A percentile compares a stretch with the other conserved stretches of the same genome.
Evolutionary conservation across 2,329 filamentous ascomycete genomes (phyloP).

Genomic region (Elsinoe perseae): DNA sequence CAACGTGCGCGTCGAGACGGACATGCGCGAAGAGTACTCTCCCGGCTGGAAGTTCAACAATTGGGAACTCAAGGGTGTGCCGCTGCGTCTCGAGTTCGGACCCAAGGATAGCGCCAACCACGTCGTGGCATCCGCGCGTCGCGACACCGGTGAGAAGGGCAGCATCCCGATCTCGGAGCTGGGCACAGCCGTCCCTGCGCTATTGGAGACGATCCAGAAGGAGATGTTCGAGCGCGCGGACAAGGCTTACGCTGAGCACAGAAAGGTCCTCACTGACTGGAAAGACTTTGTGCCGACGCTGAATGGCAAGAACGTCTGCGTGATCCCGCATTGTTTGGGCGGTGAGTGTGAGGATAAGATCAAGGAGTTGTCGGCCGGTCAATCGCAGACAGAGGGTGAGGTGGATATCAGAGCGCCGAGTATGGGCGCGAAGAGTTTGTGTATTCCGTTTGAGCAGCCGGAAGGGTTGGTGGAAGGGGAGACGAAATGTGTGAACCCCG

Average conservation of each 20-base stretch:
- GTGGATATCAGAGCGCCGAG: slow-evolving; percentile 61
- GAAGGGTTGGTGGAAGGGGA: slow-evolving; percentile 63
- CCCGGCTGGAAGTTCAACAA: slow-evolving; percentile 99
- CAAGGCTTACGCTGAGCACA: slow-evolving; percentile 68
- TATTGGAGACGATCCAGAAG: slow-evolving; percentile 83
- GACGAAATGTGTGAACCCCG: slow-evolving; percentile 77
- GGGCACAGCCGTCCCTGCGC: slow-evolving; percentile 61
- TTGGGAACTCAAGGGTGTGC: slow-evolving; percentile 94
- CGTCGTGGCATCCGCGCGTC: slow-evolving; percentile 75
- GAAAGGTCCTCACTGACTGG: slow-evolving; percentile 75
- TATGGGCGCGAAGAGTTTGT: slow-evolving; percentile 70
- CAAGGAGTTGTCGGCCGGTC: slow-evolving; percentile 82
- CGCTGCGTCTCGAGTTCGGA: slow-evolving; percentile 88
- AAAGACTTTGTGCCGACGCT: slow-evolving; percentile 83
- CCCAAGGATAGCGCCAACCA: slow-evolving; percentile 85
- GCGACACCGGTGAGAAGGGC: slow-evolving; percentile 76
- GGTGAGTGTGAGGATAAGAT: slow-evolving; percentile 86
- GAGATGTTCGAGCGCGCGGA: slow-evolving; percentile 76
- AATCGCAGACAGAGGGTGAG: slow-evolving; percentile 55
- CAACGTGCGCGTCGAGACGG: slow-evolving; percentile 70
- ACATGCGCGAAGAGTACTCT: slow-evolving; percentile 81
- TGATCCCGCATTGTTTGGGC: slow-evolving; percentile 83
- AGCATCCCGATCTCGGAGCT: slow-evolving; percentile 70
- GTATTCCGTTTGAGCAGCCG: slow-evolving; percentile 80
- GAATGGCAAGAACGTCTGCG: slow-evolving; percentile 82